Evolutionary conservation across 2,329 filamentous ascomycete species (phyloP), one percentile per base, ranked within the genome.

Genomic region (Epichloe glyceriae): DNA sequence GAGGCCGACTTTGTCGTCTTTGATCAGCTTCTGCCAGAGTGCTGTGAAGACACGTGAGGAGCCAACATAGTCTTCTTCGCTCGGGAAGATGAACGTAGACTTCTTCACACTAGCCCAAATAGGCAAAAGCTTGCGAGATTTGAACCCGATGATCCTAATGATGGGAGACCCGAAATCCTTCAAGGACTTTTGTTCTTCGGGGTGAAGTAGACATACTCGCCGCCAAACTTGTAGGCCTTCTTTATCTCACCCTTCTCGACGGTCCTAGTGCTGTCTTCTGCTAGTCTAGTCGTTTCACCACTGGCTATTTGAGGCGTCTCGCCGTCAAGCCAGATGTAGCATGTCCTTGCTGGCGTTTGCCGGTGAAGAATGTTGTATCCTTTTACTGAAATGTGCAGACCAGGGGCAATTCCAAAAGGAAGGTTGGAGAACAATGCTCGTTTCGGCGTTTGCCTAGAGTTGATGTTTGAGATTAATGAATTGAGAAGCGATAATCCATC

Each of bases 151-250:
- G 56, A 98, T 85, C 5, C 89, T 83, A 51, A 98, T 85, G 12
- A 87, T 74, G 0, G 88, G 87, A 1, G 85, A 76, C 3, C 90
- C 91, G 59, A 95, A 95, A 57, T 87, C 73, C 54, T 83, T 83
- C 52, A 98, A 74, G 19, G 77, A 71, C 52, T 83, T 84, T 53
- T 91, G 81, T 64, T 98, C 91, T 35, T 96, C 89, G 0, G 83
- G 0, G 83, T 83, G 64, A 98, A 98, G 46, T 85, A 78, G 45
- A 98, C 80, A 46, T 88, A 88, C 57, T 95, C 88, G 39, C 88
- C 90, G 12, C 91, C 93, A 62, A 97, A 97, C 60, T 93, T 96
- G 73, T 93, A 98, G 0, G 91, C 93, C 66, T 93, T 96, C 53
- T 85, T 85, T 19, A 94, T 79, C 60, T 97, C 89, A 3, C 70